phyloP scores from a whole-genome alignment of 2,329 filamentous ascomycete species.

The Ceratocystis smalleyi region DNA sequence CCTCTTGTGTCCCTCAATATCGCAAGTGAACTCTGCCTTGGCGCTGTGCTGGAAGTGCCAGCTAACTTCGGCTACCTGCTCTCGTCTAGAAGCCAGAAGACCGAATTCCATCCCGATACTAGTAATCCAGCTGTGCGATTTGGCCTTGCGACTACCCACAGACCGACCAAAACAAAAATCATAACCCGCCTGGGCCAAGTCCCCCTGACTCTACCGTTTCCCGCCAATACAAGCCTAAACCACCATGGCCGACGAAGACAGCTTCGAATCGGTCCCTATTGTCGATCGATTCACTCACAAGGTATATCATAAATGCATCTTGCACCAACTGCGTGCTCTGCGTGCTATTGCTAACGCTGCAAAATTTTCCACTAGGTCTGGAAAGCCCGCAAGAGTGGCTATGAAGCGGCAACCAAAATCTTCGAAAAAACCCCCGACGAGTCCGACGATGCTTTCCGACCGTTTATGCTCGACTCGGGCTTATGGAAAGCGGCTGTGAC shows the following conservation, averaged over 20 bases:
- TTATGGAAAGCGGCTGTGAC: conserved; percentile 86
- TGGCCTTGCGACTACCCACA: neutral
- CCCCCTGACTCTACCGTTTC: no score
- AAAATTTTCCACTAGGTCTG: conserved; percentile 44
- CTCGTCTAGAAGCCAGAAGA: neutral
- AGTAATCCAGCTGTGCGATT: neutral
- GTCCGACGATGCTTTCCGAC: conserved; percentile 67
- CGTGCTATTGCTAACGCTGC: neutral
- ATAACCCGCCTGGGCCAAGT: neutral
- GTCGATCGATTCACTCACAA: conserved; percentile 75
- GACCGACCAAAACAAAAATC: neutral
- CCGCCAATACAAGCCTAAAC: neutral
- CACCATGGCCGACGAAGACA: conserved; percentile 64
- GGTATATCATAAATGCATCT: conserved; percentile 26
- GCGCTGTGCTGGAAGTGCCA: neutral
- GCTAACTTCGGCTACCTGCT: neutral
- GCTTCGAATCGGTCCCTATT: conserved; percentile 64
- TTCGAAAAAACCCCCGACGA: conserved; percentile 79
- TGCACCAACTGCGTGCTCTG: neutral
- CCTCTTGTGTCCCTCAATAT: neutral
- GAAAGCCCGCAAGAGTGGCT: conserved; percentile 92
- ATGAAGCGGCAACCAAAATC: conserved; percentile 78
- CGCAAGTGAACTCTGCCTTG: neutral
- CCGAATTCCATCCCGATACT: no score
- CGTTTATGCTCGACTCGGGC: conserved; percentile 69